Percentiles rank a stretch among this genome's conserved stretches.
Conservation (phyloP, 768 basidiomycete species). For the Calocybe cyanea region DNA sequence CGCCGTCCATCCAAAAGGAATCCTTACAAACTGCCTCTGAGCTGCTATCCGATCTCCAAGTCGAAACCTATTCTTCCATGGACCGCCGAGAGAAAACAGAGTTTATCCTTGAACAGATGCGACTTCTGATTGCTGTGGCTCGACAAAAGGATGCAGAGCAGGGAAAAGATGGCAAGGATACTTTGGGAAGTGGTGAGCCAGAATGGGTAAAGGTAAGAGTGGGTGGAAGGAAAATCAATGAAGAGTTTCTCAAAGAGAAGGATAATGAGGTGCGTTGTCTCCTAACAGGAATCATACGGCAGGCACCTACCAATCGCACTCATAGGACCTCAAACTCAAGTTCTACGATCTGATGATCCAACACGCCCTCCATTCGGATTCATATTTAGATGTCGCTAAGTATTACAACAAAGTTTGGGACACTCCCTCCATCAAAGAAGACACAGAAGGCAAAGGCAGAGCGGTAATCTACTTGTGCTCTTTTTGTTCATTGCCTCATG, state of each 20-base stretch:
- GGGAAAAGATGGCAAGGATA: constrained; percentile 59
- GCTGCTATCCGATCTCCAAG: constrained; percentile 89
- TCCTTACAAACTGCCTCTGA: constrained; percentile 86
- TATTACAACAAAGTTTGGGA: constrained; percentile 98
- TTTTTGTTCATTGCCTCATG: constrained; percentile 11
- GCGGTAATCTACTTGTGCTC: constrained; percentile 34
- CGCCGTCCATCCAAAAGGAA: constrained; percentile 53
- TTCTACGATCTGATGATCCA: constrained; percentile 97
- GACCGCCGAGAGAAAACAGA: constrained; percentile 97
- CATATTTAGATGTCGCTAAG: constrained; percentile 92
- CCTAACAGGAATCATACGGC: not conserved
- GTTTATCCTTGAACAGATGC: constrained; percentile 97
- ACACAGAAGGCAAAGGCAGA: constrained; percentile 65
- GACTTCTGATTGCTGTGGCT: constrained; percentile 76
- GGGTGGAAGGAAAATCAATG: constrained; percentile 90
- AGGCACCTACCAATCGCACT: constrained; percentile 8
- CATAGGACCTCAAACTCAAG: constrained; percentile 89
- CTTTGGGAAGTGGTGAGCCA: constrained; percentile 67
- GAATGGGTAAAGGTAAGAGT: constrained; percentile 95
- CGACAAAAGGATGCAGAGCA: constrained; percentile 69
- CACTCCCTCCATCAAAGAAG: constrained; percentile 89
- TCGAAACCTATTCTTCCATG: constrained; percentile 99
- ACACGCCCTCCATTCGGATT: constrained; percentile 77
- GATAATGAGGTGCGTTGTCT: constrained; percentile 70
- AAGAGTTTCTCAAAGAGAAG: constrained; percentile 85